Conservation (phyloP, 202 grass and related monocot species). For the Alloteropsis angusta region DNA sequence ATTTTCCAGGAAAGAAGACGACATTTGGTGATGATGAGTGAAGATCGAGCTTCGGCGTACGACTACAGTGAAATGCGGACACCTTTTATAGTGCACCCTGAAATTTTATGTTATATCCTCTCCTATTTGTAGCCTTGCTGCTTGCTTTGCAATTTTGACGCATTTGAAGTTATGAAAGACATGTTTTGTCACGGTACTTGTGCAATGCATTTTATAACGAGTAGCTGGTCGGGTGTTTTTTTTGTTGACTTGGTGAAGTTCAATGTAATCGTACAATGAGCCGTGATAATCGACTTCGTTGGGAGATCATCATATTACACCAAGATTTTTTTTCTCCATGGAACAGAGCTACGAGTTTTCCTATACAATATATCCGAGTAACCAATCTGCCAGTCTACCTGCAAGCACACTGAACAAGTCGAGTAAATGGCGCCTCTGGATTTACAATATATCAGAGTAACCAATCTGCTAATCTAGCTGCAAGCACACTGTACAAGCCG, state of each 20-base stretch:
- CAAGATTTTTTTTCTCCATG: too few relatives aligned
- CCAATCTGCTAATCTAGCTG: background rate
- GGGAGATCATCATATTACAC: background rate
- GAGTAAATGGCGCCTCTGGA: background rate
- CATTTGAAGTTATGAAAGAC: background rate
- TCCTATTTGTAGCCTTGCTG: background rate
- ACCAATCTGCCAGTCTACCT: background rate
- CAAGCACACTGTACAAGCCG: background rate
- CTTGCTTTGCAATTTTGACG: background rate
- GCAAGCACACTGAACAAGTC: background rate
- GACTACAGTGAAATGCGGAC: background rate
- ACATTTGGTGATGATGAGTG: conserved; percentile 53
- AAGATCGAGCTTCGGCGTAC: background rate
- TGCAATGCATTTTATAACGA: background rate
- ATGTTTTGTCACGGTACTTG: background rate
- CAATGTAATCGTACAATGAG: background rate
- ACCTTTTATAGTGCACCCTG: background rate
- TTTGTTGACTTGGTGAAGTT: background rate
- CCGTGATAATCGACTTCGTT: background rate
- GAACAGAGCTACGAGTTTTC: too few relatives aligned
- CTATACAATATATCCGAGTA: too few relatives aligned
- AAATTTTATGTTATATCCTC: background rate
- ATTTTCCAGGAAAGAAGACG: conserved; percentile 52
- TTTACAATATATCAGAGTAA: too few relatives aligned
- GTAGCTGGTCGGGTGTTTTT: background rate